Evolutionary conservation across 179 eudicot genomes (phyloP), one percentile per base, ranked within the genome.

Genomic region (Beta lomatogona): DNA sequence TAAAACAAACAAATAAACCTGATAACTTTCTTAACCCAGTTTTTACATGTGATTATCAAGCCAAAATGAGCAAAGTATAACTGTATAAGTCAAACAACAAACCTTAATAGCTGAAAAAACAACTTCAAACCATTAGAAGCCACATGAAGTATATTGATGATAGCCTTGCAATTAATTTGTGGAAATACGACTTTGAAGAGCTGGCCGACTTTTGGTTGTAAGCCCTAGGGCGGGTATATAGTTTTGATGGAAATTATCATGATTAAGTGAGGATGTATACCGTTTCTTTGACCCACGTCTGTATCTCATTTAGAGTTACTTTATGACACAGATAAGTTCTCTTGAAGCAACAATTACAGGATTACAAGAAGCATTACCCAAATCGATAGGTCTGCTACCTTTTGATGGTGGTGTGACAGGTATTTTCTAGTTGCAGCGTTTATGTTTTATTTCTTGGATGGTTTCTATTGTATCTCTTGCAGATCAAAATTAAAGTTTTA

Each of bases 401-500:
- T 93, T 93, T 83, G 98, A 96, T 83, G 93, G 95, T 63, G 98
- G 99, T 61, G 91, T 94, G 22, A 68, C 94, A 89, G 99, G 98
- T 94, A 89, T 53, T 9, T 68, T 69, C 45, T 64, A 54, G 57
- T 36, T 71, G 57, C 44, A 21, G 25, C 52, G 21, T 9, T 45
- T 68, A 45, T 8, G 12, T 16, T 79, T 11, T 58, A 69, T 54
- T 41, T 65, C 25, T 55, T 7, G 21, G 46, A 0, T 36, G 61
- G 65, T 31, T 11, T 60, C 44, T 36, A 6, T 80, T 41, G n/a
- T 72, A 45, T 44, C 18, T 68, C 63, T 83, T 13, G 60, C 57
- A 79, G 48, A 61, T 21, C 66, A 60, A 73, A 25, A 50, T 13
- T 81, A 28, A 60, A 31, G 77, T 45, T 84, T 28, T 76, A 71